A percentile compares a stretch with the other conserved stretches of the same genome.
Conservation (phyloP, 805 yeast species). For the Spathaspora arborariae region DNA sequence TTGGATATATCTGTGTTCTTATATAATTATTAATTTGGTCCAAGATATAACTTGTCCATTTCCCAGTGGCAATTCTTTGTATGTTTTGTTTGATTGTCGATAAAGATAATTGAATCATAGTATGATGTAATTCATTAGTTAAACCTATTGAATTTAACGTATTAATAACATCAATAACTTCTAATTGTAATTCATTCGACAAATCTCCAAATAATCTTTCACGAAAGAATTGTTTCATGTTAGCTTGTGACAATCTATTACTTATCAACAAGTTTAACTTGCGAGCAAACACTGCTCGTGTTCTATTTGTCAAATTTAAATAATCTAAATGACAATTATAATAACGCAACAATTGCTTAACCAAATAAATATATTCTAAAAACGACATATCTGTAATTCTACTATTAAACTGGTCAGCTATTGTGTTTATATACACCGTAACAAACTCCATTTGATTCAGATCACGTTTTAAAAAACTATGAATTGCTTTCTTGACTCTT, state of each 20-base stretch:
- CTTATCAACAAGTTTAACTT: conserved; percentile 20
- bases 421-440: conserved; percentile 29
- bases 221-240: conserved; percentile 7
- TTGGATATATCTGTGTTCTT: conserved; percentile 34
- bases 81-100: conserved; percentile 31
- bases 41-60: conserved; percentile 24
- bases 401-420: conserved; percentile 17
- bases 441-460: conserved; percentile 29
- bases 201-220: conserved; percentile 7
- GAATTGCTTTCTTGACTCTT: conserved; percentile 33
- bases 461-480: conserved; percentile 33
- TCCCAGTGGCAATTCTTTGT: conserved; percentile 21
- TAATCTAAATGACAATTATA: conserved; percentile 20
- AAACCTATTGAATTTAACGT: conserved; percentile 19
- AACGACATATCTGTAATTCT: conserved; percentile 2
- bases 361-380: conserved; percentile 12
- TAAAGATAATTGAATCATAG: conserved; percentile 36
- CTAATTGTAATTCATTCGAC: conserved; percentile 1
- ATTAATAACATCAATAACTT: conserved; percentile 15
- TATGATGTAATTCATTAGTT: conserved; percentile 19
- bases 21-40: conserved; percentile 37
- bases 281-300: conserved; percentile 21
- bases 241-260: neutral
- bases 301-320: conserved; percentile 18
- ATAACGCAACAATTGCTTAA: conserved; percentile 14